Evolutionary conservation across 768 basidiomycete genomes (phyloP), one percentile per base, ranked within the genome.

Genomic region (Cubamyces lactineus): DNA sequence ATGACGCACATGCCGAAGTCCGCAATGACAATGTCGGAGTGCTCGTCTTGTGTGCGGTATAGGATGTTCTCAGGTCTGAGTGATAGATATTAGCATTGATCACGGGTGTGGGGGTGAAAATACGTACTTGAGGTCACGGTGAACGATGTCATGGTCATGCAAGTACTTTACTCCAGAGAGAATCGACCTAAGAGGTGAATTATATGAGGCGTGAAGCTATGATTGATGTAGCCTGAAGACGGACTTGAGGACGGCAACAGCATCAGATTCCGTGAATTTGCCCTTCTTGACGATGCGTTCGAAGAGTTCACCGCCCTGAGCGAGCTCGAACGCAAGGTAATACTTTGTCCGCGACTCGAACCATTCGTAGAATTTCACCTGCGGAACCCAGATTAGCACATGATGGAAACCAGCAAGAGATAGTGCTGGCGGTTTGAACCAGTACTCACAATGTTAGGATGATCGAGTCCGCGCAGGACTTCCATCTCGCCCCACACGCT

Each of bases 331-430:
- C 0, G 91, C 84, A n/a, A 98, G 85, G 71, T 96, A 98, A 74
- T 94, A 98, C 76, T 97, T 98, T 16, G 88, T 83, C 65, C 94
- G 81, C 9, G 91, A 94, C 71, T 98, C 97, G 72, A 98, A 98
- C 87, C 91, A 94, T 73, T 97, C 95, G 73, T 89, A 96, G 70
- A 97, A 94, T 72, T 96, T 96, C 59, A 97, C 93, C 93, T 94
- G 69, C n/a, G n/a, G 19, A 28, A 2, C 34, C 5, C 11, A 6
- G 5, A 9, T 34, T 5, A 34, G 11, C 9, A 11, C 34, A 11
- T 1, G 1, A 4, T 34, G 5, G 11, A 11, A 6, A 7, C 5
- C 11, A 1, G 9, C 9, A 5, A 34, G 15, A 15, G 1, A 24
- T 19, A 15, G 1, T 5, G 3, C 21, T 17, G 1, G 11, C 28